Evolutionary conservation across 352 stramenopile genomes (phyloP), one percentile per base, ranked within the genome.

Genomic region (Blastocystis sp.): DNA sequence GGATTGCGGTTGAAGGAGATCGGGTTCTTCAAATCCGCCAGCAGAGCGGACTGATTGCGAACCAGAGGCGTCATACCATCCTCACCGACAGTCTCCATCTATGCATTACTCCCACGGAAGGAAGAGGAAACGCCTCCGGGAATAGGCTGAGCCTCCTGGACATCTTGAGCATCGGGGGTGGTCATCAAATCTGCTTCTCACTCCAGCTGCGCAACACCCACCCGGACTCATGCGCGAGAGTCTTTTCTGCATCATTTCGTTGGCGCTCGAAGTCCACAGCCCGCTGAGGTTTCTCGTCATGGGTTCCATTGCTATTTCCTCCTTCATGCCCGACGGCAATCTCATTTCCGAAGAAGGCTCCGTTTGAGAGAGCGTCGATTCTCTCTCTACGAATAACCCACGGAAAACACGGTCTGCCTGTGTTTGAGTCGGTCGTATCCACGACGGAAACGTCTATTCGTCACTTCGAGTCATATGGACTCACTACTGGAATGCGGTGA

Each of bases 21-120:
- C n/a, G 34, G 38, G 23, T 21, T 38, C n/a, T 65, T 81, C 52
- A 81, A 52, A 28, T 81, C 71, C 23, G 60, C 71, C 2, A 81
- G 38, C 3, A 38, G 45, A 71, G 34, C 23, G 4, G 14, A n/a
- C 38, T 45, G 64, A 71, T 71, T 71, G 34, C 45, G 64, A 71
- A 71, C 19, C 38, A 71, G n/a, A 23, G 10, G 34, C 64, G 10
- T 41, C 17, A 52, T 71, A 0, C 21, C 34, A 2, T 71, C 14
- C 64, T 71, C 14, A 17, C 45, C 45, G 17, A 4, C 34, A 4
- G 14, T 40, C 19, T 23, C 38, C 14, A 52, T 19, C 21, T n/a
- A 19, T 5, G 59, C 21, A 23, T 23, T 65, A 19, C 59, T n/a
- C 59, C 59, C 17, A n/a, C 9, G 28, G 38, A 23, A 66, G 21